Evolutionary conservation across 1,284 basidiomycete genomes (phyloP).

Genomic region (Vanrija sp.): DNA sequence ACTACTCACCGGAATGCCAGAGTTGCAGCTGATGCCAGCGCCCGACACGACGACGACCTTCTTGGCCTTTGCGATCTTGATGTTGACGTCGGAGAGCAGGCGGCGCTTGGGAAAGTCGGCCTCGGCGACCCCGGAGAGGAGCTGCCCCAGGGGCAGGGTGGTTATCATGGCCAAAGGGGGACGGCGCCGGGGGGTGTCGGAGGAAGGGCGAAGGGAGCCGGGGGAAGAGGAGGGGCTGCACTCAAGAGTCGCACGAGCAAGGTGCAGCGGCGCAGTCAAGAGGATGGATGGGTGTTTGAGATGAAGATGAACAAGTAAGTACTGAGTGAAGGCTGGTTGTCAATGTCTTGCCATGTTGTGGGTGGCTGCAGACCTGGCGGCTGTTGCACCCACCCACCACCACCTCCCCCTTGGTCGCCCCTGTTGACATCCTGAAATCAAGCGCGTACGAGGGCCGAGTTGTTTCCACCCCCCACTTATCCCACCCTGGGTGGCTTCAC

Average conservation of each 20-base stretch:
- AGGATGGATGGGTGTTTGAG: background rate
- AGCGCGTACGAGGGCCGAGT: background rate
- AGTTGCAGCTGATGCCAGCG: slow-evolving; percentile 87
- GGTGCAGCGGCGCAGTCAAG: background rate
- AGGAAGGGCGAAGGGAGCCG: background rate
- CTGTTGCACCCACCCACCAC: too few species aligned
- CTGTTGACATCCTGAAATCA: slow-evolving; percentile 1
- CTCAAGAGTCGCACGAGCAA: background rate
- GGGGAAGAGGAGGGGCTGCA: background rate
- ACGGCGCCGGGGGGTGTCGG: background rate
- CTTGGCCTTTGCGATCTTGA: slow-evolving; percentile 73
- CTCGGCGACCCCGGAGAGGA: slow-evolving; percentile 22
- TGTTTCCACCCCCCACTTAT: background rate
- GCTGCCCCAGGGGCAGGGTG: slow-evolving; percentile 29
- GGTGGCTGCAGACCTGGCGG: too few species aligned
- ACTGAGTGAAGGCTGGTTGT: too few species aligned
- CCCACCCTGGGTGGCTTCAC: background rate
- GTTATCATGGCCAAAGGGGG: too few species aligned
- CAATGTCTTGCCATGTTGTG: too few species aligned
- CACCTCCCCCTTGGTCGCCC: too few species aligned
- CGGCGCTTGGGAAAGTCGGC: slow-evolving; percentile 26
- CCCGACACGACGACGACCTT: slow-evolving; percentile 82
- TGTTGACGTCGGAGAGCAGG: slow-evolving; percentile 63
- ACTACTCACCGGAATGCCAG: slow-evolving; percentile 77
- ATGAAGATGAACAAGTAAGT: background rate